Conservation (phyloP, 805 yeast species). For the Tetrapisispora fleetii region DNA sequence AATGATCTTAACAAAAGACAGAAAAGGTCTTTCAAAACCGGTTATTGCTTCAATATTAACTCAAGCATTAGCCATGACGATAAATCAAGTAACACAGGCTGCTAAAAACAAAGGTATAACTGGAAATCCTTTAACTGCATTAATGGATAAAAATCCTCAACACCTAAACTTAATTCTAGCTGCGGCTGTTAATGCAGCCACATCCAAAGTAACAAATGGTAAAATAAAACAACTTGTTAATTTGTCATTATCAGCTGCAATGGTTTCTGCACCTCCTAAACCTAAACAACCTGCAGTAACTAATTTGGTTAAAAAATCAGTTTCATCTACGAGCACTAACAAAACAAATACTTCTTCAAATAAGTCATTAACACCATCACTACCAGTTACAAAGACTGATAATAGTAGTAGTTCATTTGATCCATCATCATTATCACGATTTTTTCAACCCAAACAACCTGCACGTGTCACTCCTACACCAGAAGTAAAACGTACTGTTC, state of each 20-base stretch:
- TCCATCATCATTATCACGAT: slow-evolving; percentile 28
- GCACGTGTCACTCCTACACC: slow-evolving; percentile 10
- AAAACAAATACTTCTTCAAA: neutral
- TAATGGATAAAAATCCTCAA: slow-evolving; percentile 72
- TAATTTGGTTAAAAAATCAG: neutral
- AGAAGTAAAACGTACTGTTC: slow-evolving; percentile 9
- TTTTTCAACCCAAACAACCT: slow-evolving; percentile 28
- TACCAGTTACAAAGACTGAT: slow-evolving; percentile 14
- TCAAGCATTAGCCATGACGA: slow-evolving; percentile 86
- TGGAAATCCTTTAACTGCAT: slow-evolving; percentile 66
- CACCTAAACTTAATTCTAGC: slow-evolving; percentile 71
- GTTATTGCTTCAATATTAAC: slow-evolving; percentile 79
- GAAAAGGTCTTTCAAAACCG: slow-evolving; percentile 67
- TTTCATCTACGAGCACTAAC: neutral
- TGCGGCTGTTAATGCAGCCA: slow-evolving; percentile 72
- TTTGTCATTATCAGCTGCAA: slow-evolving; percentile 13
- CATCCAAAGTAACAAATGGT: slow-evolving; percentile 49
- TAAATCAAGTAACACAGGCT: slow-evolving; percentile 80
- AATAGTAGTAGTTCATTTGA: slow-evolving; percentile 19
- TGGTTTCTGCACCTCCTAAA: neutral
- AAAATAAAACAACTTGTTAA: slow-evolving; percentile 36
- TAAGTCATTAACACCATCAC: slow-evolving; percentile 4
- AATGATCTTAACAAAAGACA: slow-evolving; percentile 65
- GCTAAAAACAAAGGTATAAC: slow-evolving; percentile 77
- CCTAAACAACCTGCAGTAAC: neutral